A percentile compares a stretch with the other conserved stretches of the same genome.
Evolutionary conservation across 192 early-diverging fungal species (phyloP).

Genomic region (Backusella tuberculispora): DNA sequence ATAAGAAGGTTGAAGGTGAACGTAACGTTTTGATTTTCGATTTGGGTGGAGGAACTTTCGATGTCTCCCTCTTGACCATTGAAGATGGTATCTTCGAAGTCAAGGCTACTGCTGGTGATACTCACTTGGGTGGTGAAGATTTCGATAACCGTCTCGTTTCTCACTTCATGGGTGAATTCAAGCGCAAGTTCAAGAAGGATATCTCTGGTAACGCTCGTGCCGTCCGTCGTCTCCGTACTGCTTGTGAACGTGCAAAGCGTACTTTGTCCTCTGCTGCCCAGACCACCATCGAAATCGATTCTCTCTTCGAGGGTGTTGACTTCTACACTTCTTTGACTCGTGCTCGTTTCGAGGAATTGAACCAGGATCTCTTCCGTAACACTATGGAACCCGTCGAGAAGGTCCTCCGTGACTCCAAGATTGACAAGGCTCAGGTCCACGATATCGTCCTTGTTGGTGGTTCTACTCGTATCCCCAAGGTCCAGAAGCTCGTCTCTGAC

Average conservation of each 20-base stretch:
- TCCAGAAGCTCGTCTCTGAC: conserved; percentile 98
- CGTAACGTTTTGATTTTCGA: conserved; percentile 98
- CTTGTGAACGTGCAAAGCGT: conserved; percentile 98
- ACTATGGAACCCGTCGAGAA: conserved; percentile 98
- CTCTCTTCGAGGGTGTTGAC: conserved; percentile 96
- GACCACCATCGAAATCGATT: conserved; percentile 97
- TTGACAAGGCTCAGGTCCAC: conserved; percentile 89
- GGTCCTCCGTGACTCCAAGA: conserved; percentile 96
- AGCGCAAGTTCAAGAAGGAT: conserved; percentile 99
- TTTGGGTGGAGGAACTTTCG: conserved; percentile 98
- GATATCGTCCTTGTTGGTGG: conserved; percentile 99
- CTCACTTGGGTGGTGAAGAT: conserved; percentile 99
- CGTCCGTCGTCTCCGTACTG: conserved; percentile 97
- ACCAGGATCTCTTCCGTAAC: conserved; percentile 95
- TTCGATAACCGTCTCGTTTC: conserved; percentile 98
- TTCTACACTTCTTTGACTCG: conserved; percentile 95
- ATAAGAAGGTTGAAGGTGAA: conserved; percentile 94
- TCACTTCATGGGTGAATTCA: conserved; percentile 96
- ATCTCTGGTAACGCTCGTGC: conserved; percentile 89
- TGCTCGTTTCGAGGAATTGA: conserved; percentile 99
- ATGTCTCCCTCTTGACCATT: conserved; percentile 97
- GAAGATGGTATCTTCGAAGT: conserved; percentile 99
- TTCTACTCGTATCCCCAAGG: conserved; percentile 99
- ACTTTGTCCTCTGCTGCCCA: conserved; percentile 94
- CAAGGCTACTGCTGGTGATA: conserved; percentile 99